These are phyloP conservation scores for Termitomyces sp. DNA, from an alignment of 768 basidiomycete species.

Conservation along the genomic window DNA sequence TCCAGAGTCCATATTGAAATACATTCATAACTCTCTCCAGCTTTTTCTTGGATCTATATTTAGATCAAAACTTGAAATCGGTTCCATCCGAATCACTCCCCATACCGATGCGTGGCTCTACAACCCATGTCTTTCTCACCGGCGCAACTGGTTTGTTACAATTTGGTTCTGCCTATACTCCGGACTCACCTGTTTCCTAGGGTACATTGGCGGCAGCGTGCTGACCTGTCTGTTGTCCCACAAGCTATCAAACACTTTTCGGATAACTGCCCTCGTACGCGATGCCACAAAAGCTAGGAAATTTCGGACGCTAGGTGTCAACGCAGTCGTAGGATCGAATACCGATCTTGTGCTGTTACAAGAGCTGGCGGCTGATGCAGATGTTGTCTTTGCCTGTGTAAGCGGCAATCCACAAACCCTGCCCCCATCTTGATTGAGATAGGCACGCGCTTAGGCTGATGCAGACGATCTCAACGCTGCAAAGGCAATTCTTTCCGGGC, in stretches of 20 bases:
- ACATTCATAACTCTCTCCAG: too few species aligned
- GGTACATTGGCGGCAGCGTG: slow-evolving; percentile 59
- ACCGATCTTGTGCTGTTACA: slow-evolving; percentile 37
- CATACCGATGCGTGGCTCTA: slow-evolving; percentile 10
- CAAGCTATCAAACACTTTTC: slow-evolving; percentile 37
- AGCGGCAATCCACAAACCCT: slow-evolving; percentile 8
- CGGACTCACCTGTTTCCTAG: slow-evolving; percentile 23
- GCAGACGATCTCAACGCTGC: slow-evolving; percentile 38
- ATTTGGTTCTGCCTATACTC: neutral
- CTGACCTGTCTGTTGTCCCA: slow-evolving; percentile 46
- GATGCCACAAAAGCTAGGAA: slow-evolving; percentile 36
- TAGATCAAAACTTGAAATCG: neutral
- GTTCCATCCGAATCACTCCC: neutral
- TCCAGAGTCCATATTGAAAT: too few species aligned
- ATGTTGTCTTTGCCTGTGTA: slow-evolving; percentile 46
- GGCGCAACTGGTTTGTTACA: slow-evolving; percentile 43
- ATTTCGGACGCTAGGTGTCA: slow-evolving; percentile 34
- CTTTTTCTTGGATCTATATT: neutral
- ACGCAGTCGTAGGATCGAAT: slow-evolving; percentile 39
- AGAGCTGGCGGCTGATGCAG: slow-evolving; percentile 40
- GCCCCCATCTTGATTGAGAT: too few species aligned
- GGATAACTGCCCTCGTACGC: slow-evolving; percentile 46
- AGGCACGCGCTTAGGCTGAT: slow-evolving; percentile 28
- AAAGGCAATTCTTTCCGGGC: slow-evolving; percentile 37
- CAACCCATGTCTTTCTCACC: slow-evolving; percentile 41